phyloP scores from a whole-genome alignment of 2,329 filamentous ascomycete species.

The Ceratocystis albifundus region DNA sequence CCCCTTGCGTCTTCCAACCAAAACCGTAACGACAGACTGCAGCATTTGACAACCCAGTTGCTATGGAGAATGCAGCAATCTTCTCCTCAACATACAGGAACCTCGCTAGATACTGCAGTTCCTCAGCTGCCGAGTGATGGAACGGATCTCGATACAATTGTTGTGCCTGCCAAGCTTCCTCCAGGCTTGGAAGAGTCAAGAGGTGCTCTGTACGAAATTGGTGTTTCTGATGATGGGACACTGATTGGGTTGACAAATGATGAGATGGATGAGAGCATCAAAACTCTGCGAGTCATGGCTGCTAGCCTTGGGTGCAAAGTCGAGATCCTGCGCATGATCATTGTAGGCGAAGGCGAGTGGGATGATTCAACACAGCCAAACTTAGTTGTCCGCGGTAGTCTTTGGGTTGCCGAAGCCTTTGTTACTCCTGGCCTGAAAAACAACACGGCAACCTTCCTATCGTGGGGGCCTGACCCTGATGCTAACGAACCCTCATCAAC shows the following conservation, averaged over 20 bases:
- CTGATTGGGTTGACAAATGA: conserved; percentile 80
- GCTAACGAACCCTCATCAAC: conserved; percentile 36
- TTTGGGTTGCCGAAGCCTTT: conserved; percentile 84
- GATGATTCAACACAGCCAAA: conserved; percentile 30
- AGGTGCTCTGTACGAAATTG: conserved; percentile 91
- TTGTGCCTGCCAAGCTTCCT: conserved; percentile 47
- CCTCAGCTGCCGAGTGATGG: conserved; percentile 59
- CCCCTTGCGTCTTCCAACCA: conserved; percentile 44
- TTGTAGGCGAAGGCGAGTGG: conserved; percentile 75
- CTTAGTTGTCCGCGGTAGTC: conserved; percentile 32
- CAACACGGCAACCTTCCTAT: conserved; percentile 4
- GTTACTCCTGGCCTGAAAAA: conserved; percentile 56
- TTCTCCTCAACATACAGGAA: conserved; percentile 76
- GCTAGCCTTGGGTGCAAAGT: conserved; percentile 80
- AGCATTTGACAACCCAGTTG: conserved; percentile 88
- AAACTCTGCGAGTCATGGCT: conserved; percentile 79
- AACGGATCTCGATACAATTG: conserved; percentile 36
- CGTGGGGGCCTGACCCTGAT: conserved; percentile 10
- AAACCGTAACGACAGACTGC: conserved; percentile 68
- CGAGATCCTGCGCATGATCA: conserved; percentile 67
- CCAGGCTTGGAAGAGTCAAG: conserved; percentile 84
- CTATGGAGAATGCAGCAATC: conserved; percentile 93
- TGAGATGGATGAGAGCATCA: conserved; percentile 83
- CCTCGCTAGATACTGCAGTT: conserved; percentile 60
- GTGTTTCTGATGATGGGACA: conserved; percentile 86